These are phyloP conservation scores for Naganishia onofrii DNA, from an alignment of 768 basidiomycete species.

Conservation along the genomic window DNA sequence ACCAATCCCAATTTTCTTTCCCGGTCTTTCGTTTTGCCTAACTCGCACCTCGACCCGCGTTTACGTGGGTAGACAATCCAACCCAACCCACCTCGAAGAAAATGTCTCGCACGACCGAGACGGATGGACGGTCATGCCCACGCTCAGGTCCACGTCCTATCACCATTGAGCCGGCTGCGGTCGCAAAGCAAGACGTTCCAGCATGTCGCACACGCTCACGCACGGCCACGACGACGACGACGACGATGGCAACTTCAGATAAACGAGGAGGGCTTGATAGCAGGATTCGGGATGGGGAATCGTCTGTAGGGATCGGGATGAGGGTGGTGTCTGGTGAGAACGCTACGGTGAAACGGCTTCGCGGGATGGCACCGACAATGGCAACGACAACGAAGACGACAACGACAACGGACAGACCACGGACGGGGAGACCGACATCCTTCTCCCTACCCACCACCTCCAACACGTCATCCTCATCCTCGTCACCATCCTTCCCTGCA, in stretches of 20 bases:
- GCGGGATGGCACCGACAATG: background rate
- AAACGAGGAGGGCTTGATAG: background rate
- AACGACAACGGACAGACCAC: too few relatives aligned
- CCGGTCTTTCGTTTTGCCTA: too few relatives aligned
- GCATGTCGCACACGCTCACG: conserved; percentile 16
- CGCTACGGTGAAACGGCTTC: background rate
- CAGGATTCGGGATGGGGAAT: background rate
- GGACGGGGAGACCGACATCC: background rate
- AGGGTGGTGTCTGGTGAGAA: background rate
- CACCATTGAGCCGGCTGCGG: too few relatives aligned
- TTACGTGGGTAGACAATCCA: background rate
- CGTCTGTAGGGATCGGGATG: background rate
- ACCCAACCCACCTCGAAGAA: background rate
- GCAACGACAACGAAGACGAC: too few relatives aligned
- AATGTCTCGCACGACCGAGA: conserved; percentile 8
- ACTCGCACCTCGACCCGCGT: too few relatives aligned
- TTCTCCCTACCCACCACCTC: background rate
- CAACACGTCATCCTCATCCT: background rate
- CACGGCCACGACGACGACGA: background rate
- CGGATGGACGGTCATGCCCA: conserved; percentile 2
- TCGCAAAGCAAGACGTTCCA: conserved; percentile 3
- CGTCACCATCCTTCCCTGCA: background rate
- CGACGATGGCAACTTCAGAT: too few relatives aligned
- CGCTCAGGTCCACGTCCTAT: background rate
- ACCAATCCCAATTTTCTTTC: too few relatives aligned